A percentile compares a stretch with the other conserved stretches of the same genome.
phyloP scores from a whole-genome alignment of 1,139 yeast species.

The Meyerozyma athensensis region DNA sequence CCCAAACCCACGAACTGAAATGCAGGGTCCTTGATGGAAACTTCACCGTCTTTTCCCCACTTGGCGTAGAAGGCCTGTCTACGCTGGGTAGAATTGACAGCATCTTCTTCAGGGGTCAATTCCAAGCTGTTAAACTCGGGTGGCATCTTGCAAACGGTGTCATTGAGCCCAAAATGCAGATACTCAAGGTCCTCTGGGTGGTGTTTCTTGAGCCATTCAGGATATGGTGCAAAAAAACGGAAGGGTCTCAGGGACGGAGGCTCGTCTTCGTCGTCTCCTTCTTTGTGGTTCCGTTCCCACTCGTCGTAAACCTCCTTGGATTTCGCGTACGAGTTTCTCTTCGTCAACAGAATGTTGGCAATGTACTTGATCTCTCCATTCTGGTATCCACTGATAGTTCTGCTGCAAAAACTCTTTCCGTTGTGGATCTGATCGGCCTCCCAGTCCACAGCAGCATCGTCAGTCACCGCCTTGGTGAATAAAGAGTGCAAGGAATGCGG shows the following conservation, averaged over 20 bases:
- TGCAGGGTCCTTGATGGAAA: slow-evolving; percentile 14
- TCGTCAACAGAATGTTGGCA: slow-evolving; percentile 50
- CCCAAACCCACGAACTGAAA: slow-evolving; percentile 60
- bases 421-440: slow-evolving; percentile 26
- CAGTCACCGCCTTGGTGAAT: slow-evolving; percentile 30
- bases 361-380: slow-evolving; percentile 45
- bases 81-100: slow-evolving; percentile 29
- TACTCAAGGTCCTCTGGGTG: slow-evolving; percentile 10
- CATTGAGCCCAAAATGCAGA: background rate
- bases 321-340: slow-evolving; percentile 24
- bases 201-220: slow-evolving; percentile 22
- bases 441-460: slow-evolving; percentile 16
- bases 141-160: slow-evolving; percentile 29
- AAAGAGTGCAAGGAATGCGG: slow-evolving; percentile 43
- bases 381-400: slow-evolving; percentile 56
- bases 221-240: slow-evolving; percentile 35
- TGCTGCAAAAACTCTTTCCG: slow-evolving; percentile 59
- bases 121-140: slow-evolving; percentile 29
- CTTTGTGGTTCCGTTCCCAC: slow-evolving; percentile 13
- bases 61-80: slow-evolving; percentile 39
- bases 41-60: slow-evolving; percentile 31
- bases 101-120: slow-evolving; percentile 23
- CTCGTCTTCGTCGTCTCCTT: slow-evolving; percentile 24
- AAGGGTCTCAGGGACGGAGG: slow-evolving; percentile 27
- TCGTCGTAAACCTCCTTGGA: slow-evolving; percentile 23